Evolutionary conservation across 2,329 filamentous ascomycete genomes (phyloP).

Genomic region (Trichoderma afroharzianum): DNA sequence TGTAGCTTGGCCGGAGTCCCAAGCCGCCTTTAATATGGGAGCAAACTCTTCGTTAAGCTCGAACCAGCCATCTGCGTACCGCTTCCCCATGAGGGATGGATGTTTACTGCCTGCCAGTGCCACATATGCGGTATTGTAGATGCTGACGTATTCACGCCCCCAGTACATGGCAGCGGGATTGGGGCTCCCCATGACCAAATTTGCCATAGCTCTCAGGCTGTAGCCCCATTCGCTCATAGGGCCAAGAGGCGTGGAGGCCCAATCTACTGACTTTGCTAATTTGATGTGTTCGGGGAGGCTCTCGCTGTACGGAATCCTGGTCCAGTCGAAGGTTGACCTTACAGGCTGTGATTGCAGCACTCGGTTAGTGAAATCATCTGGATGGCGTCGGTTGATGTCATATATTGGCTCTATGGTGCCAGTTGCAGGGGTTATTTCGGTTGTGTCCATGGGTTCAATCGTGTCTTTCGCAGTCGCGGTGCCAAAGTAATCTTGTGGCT

Average conservation of each 20-base stretch:
- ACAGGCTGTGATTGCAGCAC: conserved; percentile 28
- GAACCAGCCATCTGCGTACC: conserved; percentile 64
- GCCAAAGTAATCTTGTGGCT: conserved; percentile 44
- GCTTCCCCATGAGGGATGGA: conserved; percentile 68
- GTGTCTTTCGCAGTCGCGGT: conserved; percentile 23
- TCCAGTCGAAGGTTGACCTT: conserved; percentile 74
- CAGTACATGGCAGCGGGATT: conserved; percentile 77
- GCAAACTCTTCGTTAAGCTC: conserved; percentile 73
- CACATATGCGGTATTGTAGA: conserved; percentile 73
- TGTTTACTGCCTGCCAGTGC: conserved; percentile 73
- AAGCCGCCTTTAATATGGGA: conserved; percentile 64
- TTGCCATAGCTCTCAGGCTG: conserved; percentile 73
- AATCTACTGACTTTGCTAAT: conserved; percentile 69
- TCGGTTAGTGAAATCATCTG: conserved; percentile 42
- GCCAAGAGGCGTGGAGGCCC: conserved; percentile 68
- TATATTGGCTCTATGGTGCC: conserved; percentile 5
- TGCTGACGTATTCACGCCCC: conserved; percentile 63
- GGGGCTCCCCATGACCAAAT: conserved; percentile 75
- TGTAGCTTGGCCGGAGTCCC: conserved; percentile 68
- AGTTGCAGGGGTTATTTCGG: neutral
- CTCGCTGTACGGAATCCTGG: conserved; percentile 60
- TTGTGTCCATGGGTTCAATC: conserved; percentile 26
- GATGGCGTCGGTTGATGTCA: conserved; percentile 31
- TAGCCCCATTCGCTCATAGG: conserved; percentile 71
- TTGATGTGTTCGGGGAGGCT: conserved; percentile 67